Percentiles rank a stretch among this genome's conserved stretches.
Evolutionary conservation across 805 yeast species (phyloP).

Genomic region (Pichia heedii): DNA sequence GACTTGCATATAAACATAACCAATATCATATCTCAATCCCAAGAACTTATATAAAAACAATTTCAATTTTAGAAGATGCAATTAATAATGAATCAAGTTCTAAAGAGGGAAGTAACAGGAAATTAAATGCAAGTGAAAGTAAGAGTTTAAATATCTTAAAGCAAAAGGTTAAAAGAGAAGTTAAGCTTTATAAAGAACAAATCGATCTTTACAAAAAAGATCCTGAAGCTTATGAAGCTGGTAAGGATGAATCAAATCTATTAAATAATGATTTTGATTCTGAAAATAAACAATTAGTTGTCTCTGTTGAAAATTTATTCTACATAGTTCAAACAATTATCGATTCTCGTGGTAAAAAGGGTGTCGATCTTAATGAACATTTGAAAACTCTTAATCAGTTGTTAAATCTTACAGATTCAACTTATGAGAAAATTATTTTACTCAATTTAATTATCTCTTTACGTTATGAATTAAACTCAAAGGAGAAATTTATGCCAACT

Average conservation of each 20-base stretch:
- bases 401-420: constrained; percentile 37
- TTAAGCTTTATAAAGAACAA: constrained; percentile 56
- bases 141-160: constrained; percentile 79
- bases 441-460: constrained; percentile 77
- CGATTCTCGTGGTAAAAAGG: constrained; percentile 94
- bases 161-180: constrained; percentile 79
- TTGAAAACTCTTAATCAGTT: constrained; percentile 60
- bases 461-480: constrained; percentile 72
- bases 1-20: constrained; percentile 54
- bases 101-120: constrained; percentile 45
- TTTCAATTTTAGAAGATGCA: constrained; percentile 66
- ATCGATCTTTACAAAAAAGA: constrained; percentile 52
- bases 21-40: constrained; percentile 78
- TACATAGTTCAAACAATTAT: constrained; percentile 61
- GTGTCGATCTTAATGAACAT: constrained; percentile 77
- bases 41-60: constrained; percentile 52
- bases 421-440: constrained; percentile 72
- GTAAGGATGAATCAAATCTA: constrained; percentile 15
- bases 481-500: constrained; percentile 63
- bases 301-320: constrained; percentile 43
- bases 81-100: constrained; percentile 42
- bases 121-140: constrained; percentile 72
- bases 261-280: constrained; percentile 3
- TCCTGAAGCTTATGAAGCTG: constrained; percentile 68
- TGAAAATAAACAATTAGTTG: constrained; percentile 19